A percentile compares a stretch with the other conserved stretches of the same genome.
Conservation (phyloP, 2,329 filamentous ascomycete genomes). For the Neofusicoccum umdonicola region DNA sequence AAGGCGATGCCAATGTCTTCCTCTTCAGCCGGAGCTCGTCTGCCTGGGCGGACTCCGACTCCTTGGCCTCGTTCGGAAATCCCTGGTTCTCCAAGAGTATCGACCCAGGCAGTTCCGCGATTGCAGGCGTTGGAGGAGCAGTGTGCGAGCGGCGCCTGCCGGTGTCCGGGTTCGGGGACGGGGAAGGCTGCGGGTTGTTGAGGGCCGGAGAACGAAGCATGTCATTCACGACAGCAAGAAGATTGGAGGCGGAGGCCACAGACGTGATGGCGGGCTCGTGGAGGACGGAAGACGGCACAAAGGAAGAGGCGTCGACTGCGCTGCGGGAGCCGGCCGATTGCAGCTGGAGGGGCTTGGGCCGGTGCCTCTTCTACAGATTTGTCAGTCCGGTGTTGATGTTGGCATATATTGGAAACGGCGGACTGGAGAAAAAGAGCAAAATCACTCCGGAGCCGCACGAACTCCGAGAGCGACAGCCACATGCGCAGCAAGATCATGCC, state of each 20-base stretch:
- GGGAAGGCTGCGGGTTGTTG: slow-evolving; percentile 33
- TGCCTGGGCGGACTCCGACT: slow-evolving; percentile 13
- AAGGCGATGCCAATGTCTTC: neutral
- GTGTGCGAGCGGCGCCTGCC: slow-evolving; percentile 41
- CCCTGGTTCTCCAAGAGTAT: slow-evolving; percentile 34
- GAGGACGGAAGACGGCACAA: slow-evolving; percentile 28
- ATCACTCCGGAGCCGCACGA: neutral
- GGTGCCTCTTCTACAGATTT: slow-evolving; percentile 11
- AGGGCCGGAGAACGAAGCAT: slow-evolving; percentile 42
- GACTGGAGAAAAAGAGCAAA: neutral
- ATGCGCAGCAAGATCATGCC: neutral
- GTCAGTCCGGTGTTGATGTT: slow-evolving; percentile 3
- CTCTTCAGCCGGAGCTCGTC: neutral
- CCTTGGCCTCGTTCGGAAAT: slow-evolving; percentile 17
- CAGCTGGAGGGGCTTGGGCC: slow-evolving; percentile 5
- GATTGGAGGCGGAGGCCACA: slow-evolving; percentile 32
- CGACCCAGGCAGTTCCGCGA: slow-evolving; percentile 22
- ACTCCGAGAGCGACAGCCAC: neutral
- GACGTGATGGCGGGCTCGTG: slow-evolving; percentile 28
- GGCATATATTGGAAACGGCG: neutral
- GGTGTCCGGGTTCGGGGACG: neutral
- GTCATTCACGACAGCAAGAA: slow-evolving; percentile 42
- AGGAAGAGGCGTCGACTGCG: slow-evolving; percentile 10
- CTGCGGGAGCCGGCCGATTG: neutral
- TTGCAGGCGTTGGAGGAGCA: slow-evolving; percentile 38